phyloP scores from a whole-genome alignment of 768 basidiomycete species.

The Phlegmacium glaucopus region DNA sequence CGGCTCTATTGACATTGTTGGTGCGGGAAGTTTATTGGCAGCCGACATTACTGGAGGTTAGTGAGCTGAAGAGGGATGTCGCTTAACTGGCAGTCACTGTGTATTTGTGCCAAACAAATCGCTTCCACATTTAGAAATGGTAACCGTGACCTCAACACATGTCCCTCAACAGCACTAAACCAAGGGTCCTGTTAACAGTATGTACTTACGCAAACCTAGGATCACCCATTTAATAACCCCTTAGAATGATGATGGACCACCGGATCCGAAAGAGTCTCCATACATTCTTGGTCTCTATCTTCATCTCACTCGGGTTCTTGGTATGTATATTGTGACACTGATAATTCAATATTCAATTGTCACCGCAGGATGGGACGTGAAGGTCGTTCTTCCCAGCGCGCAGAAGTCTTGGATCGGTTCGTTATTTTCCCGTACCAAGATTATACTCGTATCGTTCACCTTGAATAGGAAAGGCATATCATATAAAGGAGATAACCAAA shows the following conservation, averaged over 20 bases:
- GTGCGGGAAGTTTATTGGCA: slow-evolving; percentile 16
- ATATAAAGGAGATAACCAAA: slow-evolving; percentile 67
- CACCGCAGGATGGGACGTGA: slow-evolving; percentile 70
- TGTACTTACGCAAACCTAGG: neutral
- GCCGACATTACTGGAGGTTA: slow-evolving; percentile 7
- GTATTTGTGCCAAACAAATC: neutral
- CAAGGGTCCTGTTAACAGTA: slow-evolving; percentile 40
- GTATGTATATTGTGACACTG: slow-evolving; percentile 29
- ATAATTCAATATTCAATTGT: slow-evolving; percentile 4
- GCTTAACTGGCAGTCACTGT: no score
- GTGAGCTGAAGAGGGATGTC: no score
- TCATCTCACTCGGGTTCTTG: slow-evolving; percentile 54
- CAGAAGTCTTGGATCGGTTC: slow-evolving; percentile 89
- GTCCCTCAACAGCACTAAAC: slow-evolving; percentile 10
- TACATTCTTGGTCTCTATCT: slow-evolving; percentile 71
- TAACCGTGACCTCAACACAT: no score
- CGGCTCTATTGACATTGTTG: no score
- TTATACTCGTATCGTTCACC: no score
- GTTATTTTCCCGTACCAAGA: slow-evolving; percentile 9
- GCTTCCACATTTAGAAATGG: no score
- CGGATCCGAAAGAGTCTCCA: slow-evolving; percentile 60
- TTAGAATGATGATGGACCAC: slow-evolving; percentile 87
- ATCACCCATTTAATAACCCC: neutral
- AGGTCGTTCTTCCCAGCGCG: slow-evolving; percentile 73
- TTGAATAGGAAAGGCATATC: slow-evolving; percentile 69